Conservation (phyloP, 805 yeast genomes). For the Lachancea waltii region DNA sequence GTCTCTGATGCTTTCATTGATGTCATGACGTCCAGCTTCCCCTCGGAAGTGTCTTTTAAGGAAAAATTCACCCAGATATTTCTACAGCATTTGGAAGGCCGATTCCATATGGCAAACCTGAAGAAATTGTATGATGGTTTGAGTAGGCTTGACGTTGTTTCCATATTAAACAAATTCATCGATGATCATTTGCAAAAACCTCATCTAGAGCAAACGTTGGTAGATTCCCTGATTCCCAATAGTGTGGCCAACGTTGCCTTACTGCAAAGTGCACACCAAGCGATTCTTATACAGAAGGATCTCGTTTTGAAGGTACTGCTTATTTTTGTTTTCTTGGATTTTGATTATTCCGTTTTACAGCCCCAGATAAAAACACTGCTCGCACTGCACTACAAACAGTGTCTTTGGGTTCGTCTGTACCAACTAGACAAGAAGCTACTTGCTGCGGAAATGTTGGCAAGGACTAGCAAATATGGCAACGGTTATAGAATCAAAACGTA, state of each 20-base stretch:
- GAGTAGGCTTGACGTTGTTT: constrained; percentile 34
- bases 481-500: constrained; percentile 26
- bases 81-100: constrained; percentile 35
- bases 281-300: constrained; percentile 26
- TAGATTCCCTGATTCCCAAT: constrained; percentile 23
- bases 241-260: constrained; percentile 19
- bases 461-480: constrained; percentile 19
- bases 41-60: constrained; percentile 31
- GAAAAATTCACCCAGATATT: constrained; percentile 34
- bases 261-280: constrained; percentile 27
- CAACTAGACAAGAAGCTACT: constrained; percentile 20
- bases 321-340: constrained; percentile 34
- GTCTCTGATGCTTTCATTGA: constrained; percentile 35
- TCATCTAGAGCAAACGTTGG: constrained; percentile 11
- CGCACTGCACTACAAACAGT: constrained; percentile 23
- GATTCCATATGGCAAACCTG: constrained; percentile 36
- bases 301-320: constrained; percentile 32
- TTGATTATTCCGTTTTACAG: constrained; percentile 28
- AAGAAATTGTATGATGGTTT: constrained; percentile 37
- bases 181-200: constrained; percentile 10
- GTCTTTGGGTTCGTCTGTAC: constrained; percentile 22
- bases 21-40: constrained; percentile 31
- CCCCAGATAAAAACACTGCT: constrained; percentile 19
- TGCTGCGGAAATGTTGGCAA: constrained; percentile 16
- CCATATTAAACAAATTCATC: constrained; percentile 35